A percentile compares a stretch with the other conserved stretches of the same genome.
These are phyloP conservation scores for Asterophora parasitica DNA, from an alignment of 768 basidiomycete genomes.

Conservation along the genomic window DNA sequence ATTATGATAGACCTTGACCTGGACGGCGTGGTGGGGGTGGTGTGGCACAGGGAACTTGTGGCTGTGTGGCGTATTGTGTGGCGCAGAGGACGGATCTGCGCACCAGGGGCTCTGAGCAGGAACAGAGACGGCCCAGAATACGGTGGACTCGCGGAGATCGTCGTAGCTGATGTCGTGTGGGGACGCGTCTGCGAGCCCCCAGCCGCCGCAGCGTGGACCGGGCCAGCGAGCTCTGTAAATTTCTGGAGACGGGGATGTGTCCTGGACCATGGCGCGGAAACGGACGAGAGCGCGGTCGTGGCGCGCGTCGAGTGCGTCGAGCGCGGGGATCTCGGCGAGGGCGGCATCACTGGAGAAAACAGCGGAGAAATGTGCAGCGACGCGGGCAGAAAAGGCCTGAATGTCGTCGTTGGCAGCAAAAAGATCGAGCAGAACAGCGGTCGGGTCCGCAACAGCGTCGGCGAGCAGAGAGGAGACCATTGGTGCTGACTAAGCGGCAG, in stretches of 20 bases:
- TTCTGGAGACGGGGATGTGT: constrained; percentile 69
- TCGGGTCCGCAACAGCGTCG: constrained; percentile 48
- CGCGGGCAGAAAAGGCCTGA: constrained; percentile 36
- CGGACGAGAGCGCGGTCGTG: constrained; percentile 55
- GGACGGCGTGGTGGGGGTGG: constrained; percentile 58
- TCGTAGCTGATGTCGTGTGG: constrained; percentile 34
- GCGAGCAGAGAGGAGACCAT: constrained; percentile 53
- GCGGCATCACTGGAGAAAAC: constrained; percentile 37
- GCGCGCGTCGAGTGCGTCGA: constrained; percentile 41
- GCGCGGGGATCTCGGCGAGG: constrained; percentile 51
- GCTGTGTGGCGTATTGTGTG: constrained; percentile 22
- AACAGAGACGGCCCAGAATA: constrained; percentile 71
- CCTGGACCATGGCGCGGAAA: constrained; percentile 79
- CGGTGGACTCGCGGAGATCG: constrained; percentile 54
- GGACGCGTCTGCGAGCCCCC: constrained; percentile 50
- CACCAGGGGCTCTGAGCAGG: constrained; percentile 68
- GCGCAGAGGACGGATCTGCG: constrained; percentile 14
- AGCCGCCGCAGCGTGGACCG: constrained; percentile 57
- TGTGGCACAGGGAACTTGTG: constrained; percentile 65
- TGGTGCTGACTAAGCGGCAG: constrained; percentile 22
- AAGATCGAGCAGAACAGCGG: constrained; percentile 43
- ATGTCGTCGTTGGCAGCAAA: constrained; percentile 28
- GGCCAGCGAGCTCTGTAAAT: constrained; percentile 56
- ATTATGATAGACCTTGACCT: constrained; percentile 67
- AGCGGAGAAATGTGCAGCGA: constrained; percentile 41